Evolutionary conservation across 2,329 filamentous ascomycete genomes (phyloP).

Genomic region (Myrmaecium sp.): DNA sequence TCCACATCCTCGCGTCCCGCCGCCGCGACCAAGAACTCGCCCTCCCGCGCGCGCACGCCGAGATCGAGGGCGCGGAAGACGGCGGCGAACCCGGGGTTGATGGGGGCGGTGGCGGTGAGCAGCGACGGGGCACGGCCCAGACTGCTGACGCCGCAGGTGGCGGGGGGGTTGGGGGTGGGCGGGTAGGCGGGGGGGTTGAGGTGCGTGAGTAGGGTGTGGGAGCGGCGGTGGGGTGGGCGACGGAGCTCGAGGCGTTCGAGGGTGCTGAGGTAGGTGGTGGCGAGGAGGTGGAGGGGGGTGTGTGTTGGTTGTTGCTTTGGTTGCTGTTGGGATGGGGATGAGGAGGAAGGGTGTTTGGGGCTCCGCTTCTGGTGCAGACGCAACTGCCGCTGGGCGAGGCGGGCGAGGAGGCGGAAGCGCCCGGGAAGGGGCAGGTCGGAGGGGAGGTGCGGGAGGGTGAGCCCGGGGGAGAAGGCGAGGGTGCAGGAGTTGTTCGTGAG

Average conservation of each 20-base stretch:
- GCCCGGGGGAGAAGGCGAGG: conserved; percentile 30
- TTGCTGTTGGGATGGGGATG: conserved; percentile 20
- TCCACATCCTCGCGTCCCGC: conserved; percentile 17
- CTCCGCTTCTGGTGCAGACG: conserved; percentile 27
- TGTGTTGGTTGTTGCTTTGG: too few relatives aligned
- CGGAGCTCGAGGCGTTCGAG: conserved; percentile 22
- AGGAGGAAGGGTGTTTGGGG: conserved; percentile 7
- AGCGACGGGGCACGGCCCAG: conserved; percentile 20
- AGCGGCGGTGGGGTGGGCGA: conserved; percentile 14
- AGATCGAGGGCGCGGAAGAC: conserved; percentile 21
- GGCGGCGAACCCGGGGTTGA: conserved; percentile 21
- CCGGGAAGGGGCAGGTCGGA: conserved; percentile 17
- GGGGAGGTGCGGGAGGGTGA: conserved; percentile 26
- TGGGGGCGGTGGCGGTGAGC: conserved; percentile 14
- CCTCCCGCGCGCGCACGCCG: conserved; percentile 26
- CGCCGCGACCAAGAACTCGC: conserved; percentile 29
- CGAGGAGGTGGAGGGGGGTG: conserved; percentile 24
- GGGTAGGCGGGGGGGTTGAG: conserved; percentile 19
- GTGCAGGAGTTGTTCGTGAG: conserved; percentile 31
- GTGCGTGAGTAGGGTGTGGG: too few relatives aligned
- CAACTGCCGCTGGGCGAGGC: conserved; percentile 26
- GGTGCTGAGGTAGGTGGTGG: conserved; percentile 25
- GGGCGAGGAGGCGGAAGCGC: conserved; percentile 22
- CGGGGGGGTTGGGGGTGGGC: conserved; percentile 14
- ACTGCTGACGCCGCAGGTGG: conserved; percentile 29